phyloP scores from a whole-genome alignment of 2,329 filamentous ascomycete species.

The Alternaria triticimaculans region DNA sequence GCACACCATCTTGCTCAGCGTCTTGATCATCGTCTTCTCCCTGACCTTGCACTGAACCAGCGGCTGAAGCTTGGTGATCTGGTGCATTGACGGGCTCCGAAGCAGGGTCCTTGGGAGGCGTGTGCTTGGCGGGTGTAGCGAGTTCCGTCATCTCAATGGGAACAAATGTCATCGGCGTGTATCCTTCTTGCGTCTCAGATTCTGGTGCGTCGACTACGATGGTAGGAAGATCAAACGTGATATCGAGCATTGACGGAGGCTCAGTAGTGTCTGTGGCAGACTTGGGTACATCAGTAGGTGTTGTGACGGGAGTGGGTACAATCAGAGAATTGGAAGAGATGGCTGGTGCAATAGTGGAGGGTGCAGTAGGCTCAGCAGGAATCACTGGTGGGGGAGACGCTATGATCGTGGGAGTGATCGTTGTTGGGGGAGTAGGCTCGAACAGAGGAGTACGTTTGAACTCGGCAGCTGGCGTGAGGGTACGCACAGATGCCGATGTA shows the following conservation, averaged over 20 bases:
- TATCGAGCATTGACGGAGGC: background rate
- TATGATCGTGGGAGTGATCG: background rate
- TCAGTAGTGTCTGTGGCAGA: background rate
- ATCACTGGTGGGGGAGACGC: background rate
- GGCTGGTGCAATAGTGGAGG: background rate
- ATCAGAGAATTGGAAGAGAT: background rate
- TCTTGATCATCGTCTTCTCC: fast-evolving
- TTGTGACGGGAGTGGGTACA: background rate
- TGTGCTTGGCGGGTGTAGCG: background rate
- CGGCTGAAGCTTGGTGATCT: background rate
- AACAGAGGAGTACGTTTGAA: background rate
- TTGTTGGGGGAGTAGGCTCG: background rate
- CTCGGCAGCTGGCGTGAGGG: background rate
- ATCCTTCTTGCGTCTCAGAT: background rate
- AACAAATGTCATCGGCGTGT: background rate
- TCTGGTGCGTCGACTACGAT: no score
- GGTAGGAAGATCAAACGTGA: background rate
- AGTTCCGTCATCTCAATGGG: background rate
- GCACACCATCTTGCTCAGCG: background rate
- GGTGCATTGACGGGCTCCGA: background rate
- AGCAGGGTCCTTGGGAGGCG: background rate
- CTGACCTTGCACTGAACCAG: background rate
- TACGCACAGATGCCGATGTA: background rate
- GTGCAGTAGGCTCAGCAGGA: background rate
- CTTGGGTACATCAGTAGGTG: background rate